Conservation (phyloP, 2,329 filamentous ascomycete genomes). For the Aphanocladium album region DNA sequence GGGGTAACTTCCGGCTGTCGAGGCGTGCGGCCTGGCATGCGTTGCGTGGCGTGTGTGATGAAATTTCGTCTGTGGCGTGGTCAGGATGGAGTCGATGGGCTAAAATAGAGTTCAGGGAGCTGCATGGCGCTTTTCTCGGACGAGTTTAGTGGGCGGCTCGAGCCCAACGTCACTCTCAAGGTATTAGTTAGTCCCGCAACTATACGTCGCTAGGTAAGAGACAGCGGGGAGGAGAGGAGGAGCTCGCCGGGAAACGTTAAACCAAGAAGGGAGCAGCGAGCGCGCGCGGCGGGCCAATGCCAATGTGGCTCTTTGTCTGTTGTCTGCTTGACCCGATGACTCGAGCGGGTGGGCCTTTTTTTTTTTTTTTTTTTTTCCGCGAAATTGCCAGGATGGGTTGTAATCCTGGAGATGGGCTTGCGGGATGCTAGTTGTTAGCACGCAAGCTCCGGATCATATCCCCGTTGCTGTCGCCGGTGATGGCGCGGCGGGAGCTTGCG, state of each 20-base stretch:
- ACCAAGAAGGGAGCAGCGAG: background rate
- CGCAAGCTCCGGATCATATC: slow-evolving; percentile 6
- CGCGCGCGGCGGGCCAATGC: background rate
- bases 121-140: slow-evolving; percentile 8
- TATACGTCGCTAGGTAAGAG: no score
- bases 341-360: background rate
- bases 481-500: slow-evolving; percentile 9
- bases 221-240: no score
- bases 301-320: background rate
- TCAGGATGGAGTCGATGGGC: slow-evolving; percentile 1
- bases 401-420: background rate
- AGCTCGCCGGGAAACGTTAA: background rate
- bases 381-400: background rate
- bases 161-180: slow-evolving; percentile 9
- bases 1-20: background rate
- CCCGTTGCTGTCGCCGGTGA: background rate
- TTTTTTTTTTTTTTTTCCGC: no score
- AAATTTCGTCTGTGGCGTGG: background rate
- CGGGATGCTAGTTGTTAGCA: background rate
- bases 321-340: background rate
- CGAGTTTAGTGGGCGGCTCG: slow-evolving; percentile 11
- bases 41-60: background rate
- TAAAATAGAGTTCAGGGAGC: slow-evolving; percentile 8
- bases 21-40: background rate
- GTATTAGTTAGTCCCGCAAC: no score